Conservation (phyloP, 2,329 filamentous ascomycete species). For the Acephala macrosclerotiorum region DNA sequence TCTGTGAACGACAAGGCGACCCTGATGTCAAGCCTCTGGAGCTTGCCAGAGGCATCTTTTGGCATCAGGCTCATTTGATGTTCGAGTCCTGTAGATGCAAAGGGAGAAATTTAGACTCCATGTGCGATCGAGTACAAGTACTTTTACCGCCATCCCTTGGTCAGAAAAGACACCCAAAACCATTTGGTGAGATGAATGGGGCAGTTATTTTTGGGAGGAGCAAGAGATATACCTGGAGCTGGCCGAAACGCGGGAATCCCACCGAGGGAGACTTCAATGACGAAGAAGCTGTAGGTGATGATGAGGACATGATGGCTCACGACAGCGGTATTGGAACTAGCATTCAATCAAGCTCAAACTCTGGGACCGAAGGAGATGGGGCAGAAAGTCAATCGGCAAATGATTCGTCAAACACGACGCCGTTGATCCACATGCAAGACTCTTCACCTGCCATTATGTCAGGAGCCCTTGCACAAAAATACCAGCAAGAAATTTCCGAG, state of each 20-base stretch:
- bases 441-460: no score
- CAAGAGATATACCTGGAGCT: neutral
- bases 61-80: slow-evolving; percentile 12
- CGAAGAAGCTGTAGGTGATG: neutral
- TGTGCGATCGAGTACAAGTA: slow-evolving; percentile 20
- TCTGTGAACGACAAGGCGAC: slow-evolving; percentile 14
- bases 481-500: no score
- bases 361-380: no score
- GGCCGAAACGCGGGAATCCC: slow-evolving; percentile 13
- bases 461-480: no score
- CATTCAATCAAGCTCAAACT: neutral
- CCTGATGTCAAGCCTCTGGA: slow-evolving; percentile 5
- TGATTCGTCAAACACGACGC: no score
- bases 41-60: slow-evolving; percentile 14
- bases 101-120: neutral
- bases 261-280: neutral
- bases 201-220: slow-evolving; percentile 23
- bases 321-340: slow-evolving; percentile 1
- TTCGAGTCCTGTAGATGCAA: slow-evolving; percentile 15
- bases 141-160: neutral
- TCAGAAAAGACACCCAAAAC: slow-evolving; percentile 1
- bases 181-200: slow-evolving; percentile 6
- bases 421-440: no score
- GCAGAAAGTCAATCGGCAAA: no score
- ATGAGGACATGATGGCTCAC: neutral